Evolutionary conservation across 2,329 filamentous ascomycete genomes (phyloP).

Genomic region (Ascochyta viciae-villosae): DNA sequence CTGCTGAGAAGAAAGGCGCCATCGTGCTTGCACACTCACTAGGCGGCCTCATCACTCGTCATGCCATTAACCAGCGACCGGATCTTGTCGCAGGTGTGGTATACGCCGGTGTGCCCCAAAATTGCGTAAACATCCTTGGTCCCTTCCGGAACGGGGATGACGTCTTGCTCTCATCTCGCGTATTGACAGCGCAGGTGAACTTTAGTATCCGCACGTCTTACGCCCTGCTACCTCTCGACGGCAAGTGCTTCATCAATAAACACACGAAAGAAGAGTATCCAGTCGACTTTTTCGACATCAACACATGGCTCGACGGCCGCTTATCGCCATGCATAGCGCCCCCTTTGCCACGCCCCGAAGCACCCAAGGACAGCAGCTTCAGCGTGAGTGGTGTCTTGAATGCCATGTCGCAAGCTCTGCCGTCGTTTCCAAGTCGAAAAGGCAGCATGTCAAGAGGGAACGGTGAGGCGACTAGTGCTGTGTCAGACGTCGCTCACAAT

Average conservation of each 20-base stretch:
- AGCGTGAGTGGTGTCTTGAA: constrained; percentile 55
- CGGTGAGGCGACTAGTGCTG: constrained; percentile 13
- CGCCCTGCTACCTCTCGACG: constrained; percentile 83
- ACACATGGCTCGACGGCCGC: constrained; percentile 80
- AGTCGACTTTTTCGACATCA: constrained; percentile 81
- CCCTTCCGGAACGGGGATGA: constrained; percentile 92
- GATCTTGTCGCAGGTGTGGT: constrained; percentile 86
- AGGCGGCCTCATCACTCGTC: constrained; percentile 85
- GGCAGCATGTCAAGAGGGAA: constrained; percentile 46
- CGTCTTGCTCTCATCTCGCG: constrained; percentile 85
- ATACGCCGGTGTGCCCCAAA: constrained; percentile 83
- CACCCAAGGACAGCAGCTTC: constrained; percentile 44
- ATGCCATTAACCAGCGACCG: constrained; percentile 84
- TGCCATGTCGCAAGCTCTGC: constrained; percentile 57
- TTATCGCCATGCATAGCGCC: constrained; percentile 79
- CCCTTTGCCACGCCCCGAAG: constrained; percentile 64
- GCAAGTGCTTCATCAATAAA: constrained; percentile 86
- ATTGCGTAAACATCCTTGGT: constrained; percentile 90
- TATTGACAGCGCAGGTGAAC: constrained; percentile 91
- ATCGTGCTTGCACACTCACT: constrained; percentile 86
- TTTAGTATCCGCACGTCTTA: constrained; percentile 90
- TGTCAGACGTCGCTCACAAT: constrained; percentile 33
- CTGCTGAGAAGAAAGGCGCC: constrained; percentile 69
- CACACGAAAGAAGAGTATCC: constrained; percentile 79
- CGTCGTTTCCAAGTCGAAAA: constrained; percentile 45